A percentile compares a stretch with the other conserved stretches of the same genome.
These are phyloP conservation scores for Phaffia australis DNA, from an alignment of 768 basidiomycete genomes.

Conservation along the genomic window DNA sequence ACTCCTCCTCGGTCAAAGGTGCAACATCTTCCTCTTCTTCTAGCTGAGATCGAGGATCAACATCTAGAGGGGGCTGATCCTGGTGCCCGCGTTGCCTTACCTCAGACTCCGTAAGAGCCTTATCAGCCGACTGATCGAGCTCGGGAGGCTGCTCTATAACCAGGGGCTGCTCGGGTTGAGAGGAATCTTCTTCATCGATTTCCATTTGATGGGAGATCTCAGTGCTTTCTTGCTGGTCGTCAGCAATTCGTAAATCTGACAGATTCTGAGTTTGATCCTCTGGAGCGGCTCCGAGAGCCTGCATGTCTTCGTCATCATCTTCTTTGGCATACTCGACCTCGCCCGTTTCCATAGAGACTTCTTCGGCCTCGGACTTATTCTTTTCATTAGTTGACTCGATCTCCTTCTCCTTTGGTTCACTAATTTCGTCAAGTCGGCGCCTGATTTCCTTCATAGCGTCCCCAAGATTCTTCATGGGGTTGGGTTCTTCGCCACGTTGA, in stretches of 20 bases:
- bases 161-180: constrained; percentile 23
- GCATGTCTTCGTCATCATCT: constrained; percentile 64
- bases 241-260: constrained; percentile 64
- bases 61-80: constrained; percentile 25
- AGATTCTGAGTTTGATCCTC: constrained; percentile 74
- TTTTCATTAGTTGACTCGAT: constrained; percentile 35
- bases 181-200: constrained; percentile 29
- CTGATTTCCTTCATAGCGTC: constrained; percentile 72
- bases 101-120: constrained; percentile 39
- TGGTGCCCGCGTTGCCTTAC: constrained; percentile 29
- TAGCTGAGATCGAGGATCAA: constrained; percentile 15
- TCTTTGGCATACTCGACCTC: constrained; percentile 65
- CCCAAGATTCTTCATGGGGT: constrained; percentile 55
- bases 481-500: constrained; percentile 18
- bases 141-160: constrained; percentile 16
- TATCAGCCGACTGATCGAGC: constrained; percentile 32
- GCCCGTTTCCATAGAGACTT: constrained; percentile 30
- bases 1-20: constrained; percentile 31
- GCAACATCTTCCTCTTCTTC: constrained; percentile 51
- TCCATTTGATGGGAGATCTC: constrained; percentile 26
- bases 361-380: constrained; percentile 14
- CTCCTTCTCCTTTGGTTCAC: constrained; percentile 43
- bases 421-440: constrained; percentile 72
- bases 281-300: constrained; percentile 76
- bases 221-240: constrained; percentile 43